Evolutionary conservation across 257 asterid genomes (phyloP).

Genomic region (Nyctanthes arbortristis): DNA sequence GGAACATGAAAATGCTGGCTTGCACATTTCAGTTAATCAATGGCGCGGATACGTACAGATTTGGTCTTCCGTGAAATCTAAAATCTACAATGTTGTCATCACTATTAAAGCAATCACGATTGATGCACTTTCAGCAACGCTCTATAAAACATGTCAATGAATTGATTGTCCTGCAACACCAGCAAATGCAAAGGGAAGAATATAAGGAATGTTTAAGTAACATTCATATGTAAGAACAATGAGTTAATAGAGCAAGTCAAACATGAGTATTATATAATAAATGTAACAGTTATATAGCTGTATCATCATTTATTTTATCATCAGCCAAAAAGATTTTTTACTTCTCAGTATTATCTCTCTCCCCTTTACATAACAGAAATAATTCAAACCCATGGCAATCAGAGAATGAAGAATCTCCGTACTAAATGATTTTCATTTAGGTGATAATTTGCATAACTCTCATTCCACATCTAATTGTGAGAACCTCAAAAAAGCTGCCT

Average conservation of each 20-base stretch:
- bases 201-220: not conserved
- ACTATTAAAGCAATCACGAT: constrained; percentile 23
- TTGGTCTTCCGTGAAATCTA: not conserved
- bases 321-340: not conserved
- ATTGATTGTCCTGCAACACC: constrained; percentile 42
- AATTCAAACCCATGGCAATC: not conserved
- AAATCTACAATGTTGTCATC: constrained; percentile 12
- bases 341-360: not conserved
- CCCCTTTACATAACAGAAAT: not conserved
- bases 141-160: constrained; percentile 45
- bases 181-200: not conserved
- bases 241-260: not conserved
- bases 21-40: not conserved
- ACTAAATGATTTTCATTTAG: not conserved
- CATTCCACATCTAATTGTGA: not conserved
- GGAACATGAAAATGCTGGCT: not conserved
- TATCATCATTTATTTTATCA: not conserved
- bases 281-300: not conserved
- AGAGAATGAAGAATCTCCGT: not conserved
- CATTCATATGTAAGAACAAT: not conserved
- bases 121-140: constrained; percentile 36
- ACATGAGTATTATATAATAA: not conserved
- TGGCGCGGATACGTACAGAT: not conserved
- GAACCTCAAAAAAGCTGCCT: not conserved
- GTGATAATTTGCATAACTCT: not conserved